Evolutionary conservation across 1,139 yeast species (phyloP).

Genomic region (Yarrowia galli): DNA sequence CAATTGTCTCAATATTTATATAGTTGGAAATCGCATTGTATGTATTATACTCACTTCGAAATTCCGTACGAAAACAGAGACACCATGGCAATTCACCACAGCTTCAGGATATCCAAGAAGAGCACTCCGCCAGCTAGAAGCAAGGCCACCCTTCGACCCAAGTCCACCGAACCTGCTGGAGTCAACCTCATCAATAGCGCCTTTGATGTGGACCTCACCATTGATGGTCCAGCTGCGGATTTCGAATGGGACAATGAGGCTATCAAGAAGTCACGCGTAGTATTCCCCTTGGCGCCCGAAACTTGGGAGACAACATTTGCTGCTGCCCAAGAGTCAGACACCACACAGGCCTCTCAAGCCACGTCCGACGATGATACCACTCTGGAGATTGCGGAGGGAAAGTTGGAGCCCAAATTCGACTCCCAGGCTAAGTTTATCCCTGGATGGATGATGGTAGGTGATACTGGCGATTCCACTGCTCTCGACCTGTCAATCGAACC

Average conservation of each 20-base stretch:
- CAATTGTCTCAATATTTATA: constrained; percentile 6
- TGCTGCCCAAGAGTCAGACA: background rate
- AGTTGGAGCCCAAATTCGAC: background rate
- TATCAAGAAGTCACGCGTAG: constrained; percentile 2
- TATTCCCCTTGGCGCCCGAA: constrained; percentile 12
- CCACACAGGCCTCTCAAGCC: constrained; percentile 1
- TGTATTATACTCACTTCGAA: background rate
- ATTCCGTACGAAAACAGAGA: background rate
- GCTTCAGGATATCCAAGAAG: constrained; percentile 25
- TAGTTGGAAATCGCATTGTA: constrained; percentile 20
- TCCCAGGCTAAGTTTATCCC: background rate
- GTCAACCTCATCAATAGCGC: background rate
- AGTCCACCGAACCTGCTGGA: background rate
- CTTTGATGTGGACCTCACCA: background rate
- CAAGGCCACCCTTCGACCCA: constrained; percentile 8
- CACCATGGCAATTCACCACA: constrained; percentile 26
- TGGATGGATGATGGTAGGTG: constrained; percentile 8
- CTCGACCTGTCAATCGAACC: background rate
- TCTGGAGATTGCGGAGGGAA: constrained; percentile 2
- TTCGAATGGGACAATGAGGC: background rate
- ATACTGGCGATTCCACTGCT: background rate
- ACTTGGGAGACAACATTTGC: constrained; percentile 13
- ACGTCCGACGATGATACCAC: constrained; percentile 9
- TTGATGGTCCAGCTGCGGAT: background rate
- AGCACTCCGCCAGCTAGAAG: background rate